phyloP scores from a whole-genome alignment of 2,329 filamentous ascomycete species.

The Claviceps sp. region DNA sequence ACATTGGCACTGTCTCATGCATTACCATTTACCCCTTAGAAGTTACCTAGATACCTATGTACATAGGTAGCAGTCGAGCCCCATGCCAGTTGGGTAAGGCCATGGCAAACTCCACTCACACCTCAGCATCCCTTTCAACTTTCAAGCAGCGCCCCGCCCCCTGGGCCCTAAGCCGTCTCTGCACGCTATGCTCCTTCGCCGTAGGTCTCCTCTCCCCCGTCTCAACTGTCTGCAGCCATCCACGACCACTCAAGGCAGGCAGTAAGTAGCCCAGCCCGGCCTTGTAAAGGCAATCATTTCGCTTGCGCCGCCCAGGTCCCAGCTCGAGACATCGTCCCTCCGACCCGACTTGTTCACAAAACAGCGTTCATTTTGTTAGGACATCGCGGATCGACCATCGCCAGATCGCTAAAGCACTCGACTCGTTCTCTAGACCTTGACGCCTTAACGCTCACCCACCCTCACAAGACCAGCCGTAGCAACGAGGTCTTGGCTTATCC shows the following conservation, averaged over 20 bases:
- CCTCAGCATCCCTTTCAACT: constrained; percentile 14
- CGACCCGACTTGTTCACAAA: constrained; percentile 6
- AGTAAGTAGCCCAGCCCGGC: constrained; percentile 3
- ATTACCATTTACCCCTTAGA: constrained; percentile 5
- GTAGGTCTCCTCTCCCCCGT: not conserved
- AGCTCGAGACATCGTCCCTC: constrained; percentile 28
- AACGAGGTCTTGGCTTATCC: constrained; percentile 1
- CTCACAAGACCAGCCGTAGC: constrained; percentile 1
- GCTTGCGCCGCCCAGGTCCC: constrained; percentile 34
- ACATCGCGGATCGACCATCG: constrained; percentile 1
- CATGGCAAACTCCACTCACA: constrained; percentile 27
- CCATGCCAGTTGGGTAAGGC: constrained; percentile 27
- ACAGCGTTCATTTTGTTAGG: constrained; percentile 8
- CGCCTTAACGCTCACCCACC: constrained; percentile 3
- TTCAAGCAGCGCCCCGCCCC: constrained; percentile 3
- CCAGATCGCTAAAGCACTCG: constrained; percentile 4
- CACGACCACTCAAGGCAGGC: constrained; percentile 12
- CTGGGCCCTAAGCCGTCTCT: constrained; percentile 4
- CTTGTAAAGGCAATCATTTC: constrained; percentile 35
- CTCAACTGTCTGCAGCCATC: constrained; percentile 10
- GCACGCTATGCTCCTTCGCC: constrained; percentile 1
- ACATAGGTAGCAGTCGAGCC: constrained; percentile 13
- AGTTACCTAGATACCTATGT: no score
- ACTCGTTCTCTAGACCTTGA: constrained; percentile 1
- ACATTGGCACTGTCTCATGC: constrained; percentile 10